Conservation (phyloP, 1,284 basidiomycete genomes). For the Mycena sp. region DNA sequence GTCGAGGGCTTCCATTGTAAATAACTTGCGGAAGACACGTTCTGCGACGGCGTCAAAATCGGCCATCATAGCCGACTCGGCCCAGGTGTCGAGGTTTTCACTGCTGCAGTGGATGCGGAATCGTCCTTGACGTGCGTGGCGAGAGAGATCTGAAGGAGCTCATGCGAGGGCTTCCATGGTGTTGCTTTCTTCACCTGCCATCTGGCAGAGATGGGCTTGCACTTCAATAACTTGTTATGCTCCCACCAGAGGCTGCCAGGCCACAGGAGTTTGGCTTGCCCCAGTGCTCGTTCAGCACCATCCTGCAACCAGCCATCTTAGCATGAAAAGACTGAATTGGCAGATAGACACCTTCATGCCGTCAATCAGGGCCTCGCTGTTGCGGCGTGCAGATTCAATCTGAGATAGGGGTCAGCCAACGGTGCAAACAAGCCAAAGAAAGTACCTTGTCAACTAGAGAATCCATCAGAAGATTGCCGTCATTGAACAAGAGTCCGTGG, state of each 20-base stretch:
- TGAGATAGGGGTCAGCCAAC: neutral
- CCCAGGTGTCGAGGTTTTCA: neutral
- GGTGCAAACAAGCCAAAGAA: neutral
- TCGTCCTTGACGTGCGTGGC: no score
- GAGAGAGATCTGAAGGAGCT: constrained; percentile 17
- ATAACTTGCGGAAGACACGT: neutral
- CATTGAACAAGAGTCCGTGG: constrained; percentile 31
- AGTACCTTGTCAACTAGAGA: constrained; percentile 4
- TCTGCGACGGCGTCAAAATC: constrained; percentile 4
- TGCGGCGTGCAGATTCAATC: constrained; percentile 16
- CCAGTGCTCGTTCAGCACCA: no score
- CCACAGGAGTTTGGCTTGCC: no score
- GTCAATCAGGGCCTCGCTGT: constrained; percentile 2
- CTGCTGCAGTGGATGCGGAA: constrained; percentile 6
- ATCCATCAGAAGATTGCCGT: no score
- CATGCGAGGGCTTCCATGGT: constrained; percentile 20
- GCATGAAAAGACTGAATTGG: no score
- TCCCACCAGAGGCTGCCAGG: no score
- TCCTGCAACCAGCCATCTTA: no score
- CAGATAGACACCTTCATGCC: neutral
- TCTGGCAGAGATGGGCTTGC: constrained; percentile 16
- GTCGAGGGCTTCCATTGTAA: neutral
- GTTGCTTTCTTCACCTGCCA: constrained; percentile 20
- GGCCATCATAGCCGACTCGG: neutral
- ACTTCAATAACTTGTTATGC: no score